Percentiles rank a stretch among this genome's conserved stretches.
These are phyloP conservation scores for Metschnikowia henanensis DNA, from an alignment of 805 yeast genomes.

Conservation along the genomic window DNA sequence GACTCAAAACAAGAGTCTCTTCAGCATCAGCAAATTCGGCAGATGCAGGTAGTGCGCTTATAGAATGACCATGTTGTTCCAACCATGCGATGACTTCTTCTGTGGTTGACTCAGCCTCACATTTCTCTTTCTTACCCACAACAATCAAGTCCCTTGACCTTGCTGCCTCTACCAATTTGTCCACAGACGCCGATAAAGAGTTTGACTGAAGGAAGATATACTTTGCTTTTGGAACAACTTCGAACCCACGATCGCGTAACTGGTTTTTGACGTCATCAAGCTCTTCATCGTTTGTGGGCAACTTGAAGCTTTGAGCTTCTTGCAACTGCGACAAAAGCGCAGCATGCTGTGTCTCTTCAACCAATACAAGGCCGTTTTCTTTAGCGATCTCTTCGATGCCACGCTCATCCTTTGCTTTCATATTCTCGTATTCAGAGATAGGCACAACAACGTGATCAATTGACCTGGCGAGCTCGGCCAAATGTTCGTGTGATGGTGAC, in stretches of 20 bases:
- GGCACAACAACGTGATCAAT: constrained; percentile 4
- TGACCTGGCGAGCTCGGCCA: constrained; percentile 3
- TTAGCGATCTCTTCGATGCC: constrained; percentile 2
- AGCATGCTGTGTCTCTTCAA: constrained; percentile 4
- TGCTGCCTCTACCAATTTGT: constrained; percentile 3
- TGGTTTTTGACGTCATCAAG: constrained; percentile 5
- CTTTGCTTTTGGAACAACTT: constrained; percentile 7
- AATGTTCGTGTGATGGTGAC: constrained; percentile 5
- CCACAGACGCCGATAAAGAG: neutral
- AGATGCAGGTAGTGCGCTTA: neutral
- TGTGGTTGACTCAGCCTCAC: neutral
- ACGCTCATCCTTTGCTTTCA: constrained; percentile 3
- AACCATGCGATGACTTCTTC: constrained; percentile 8
- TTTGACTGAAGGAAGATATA: constrained; percentile 5
- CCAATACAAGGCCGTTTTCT: constrained; percentile 6
- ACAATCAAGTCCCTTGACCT: constrained; percentile 3
- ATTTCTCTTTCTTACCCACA: neutral
- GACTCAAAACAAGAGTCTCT: constrained; percentile 6
- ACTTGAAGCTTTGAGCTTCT: constrained; percentile 1
- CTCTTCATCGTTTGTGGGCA: constrained; percentile 6
- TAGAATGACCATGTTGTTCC: constrained; percentile 5
- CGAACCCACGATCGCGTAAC: constrained; percentile 10
- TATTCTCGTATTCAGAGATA: constrained; percentile 4
- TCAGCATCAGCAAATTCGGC: constrained; percentile 9
- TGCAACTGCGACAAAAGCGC: constrained; percentile 3